Evolutionary conservation across 352 stramenopile genomes (phyloP).

Genomic region (Thraustochytrium striatum): DNA sequence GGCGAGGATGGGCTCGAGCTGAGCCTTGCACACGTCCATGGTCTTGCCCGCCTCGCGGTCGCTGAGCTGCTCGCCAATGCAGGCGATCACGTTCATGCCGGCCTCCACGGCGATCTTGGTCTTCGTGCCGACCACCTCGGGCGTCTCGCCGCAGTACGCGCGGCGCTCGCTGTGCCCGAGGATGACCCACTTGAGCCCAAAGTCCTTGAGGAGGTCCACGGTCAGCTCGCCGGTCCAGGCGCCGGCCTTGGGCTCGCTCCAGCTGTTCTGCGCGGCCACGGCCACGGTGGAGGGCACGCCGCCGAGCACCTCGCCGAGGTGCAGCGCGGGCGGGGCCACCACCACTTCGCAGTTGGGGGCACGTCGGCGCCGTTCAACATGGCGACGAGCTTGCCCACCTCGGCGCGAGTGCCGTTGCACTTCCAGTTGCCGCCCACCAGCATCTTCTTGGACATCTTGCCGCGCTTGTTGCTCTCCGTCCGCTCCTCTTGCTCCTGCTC

Average conservation of each 20-base stretch:
- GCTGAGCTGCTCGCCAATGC: constrained; percentile 92
- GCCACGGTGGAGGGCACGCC: constrained; percentile 62
- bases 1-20: constrained; percentile 81
- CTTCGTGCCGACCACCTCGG: constrained; percentile 86
- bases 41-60: constrained; percentile 84
- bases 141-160: constrained; percentile 77
- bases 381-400: constrained; percentile 56
- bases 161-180: constrained; percentile 92
- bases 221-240: constrained; percentile 95
- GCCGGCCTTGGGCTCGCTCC: constrained; percentile 81
- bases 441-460: constrained; percentile 77
- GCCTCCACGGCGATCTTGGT: constrained; percentile 82
- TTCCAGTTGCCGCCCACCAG: constrained; percentile 99
- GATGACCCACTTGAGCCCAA: constrained; percentile 89
- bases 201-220: constrained; percentile 92
- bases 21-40: constrained; percentile 83
- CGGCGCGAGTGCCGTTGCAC: constrained; percentile 80
- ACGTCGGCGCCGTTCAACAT: constrained; percentile 58
- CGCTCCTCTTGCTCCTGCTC: neutral
- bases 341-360: constrained; percentile 85
- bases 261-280: constrained; percentile 89
- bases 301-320: constrained; percentile 70
- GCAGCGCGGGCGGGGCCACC: constrained; percentile 87
- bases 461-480: neutral
- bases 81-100: constrained; percentile 90